Percentiles rank a stretch among this genome's conserved stretches.
Conservation (phyloP, 306 rosid genomes). For the Pterocarpus macrocarpus region DNA sequence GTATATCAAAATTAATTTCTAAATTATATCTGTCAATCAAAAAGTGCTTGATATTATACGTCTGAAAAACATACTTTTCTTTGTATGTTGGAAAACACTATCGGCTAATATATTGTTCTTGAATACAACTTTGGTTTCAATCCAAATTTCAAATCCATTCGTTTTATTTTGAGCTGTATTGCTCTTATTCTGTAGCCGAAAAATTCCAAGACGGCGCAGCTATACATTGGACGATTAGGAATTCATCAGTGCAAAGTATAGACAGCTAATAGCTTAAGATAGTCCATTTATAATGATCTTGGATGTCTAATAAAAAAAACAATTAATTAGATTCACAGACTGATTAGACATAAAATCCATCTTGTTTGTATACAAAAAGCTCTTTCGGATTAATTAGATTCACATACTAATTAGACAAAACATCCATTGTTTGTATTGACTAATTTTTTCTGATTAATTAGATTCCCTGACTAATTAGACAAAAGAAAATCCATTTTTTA, state of each 20-base stretch:
- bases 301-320: neutral
- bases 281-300: neutral
- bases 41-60: neutral
- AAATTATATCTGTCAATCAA: neutral
- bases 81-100: neutral
- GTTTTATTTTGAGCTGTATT: too few species aligned
- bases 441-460: too few species aligned
- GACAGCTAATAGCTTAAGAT: too few species aligned
- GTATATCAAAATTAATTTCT: too few species aligned
- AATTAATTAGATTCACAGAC: too few species aligned
- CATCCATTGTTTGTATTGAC: too few species aligned
- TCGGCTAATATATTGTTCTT: neutral
- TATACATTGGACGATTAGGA: too few species aligned
- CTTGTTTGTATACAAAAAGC: neutral
- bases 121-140: neutral
- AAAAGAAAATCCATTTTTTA: neutral
- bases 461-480: neutral
- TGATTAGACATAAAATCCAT: neutral
- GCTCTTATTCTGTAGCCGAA: too few species aligned
- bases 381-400: neutral
- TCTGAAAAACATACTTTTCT: neutral
- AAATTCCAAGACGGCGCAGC: too few species aligned
- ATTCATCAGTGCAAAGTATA: neutral
- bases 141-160: neutral
- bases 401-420: neutral